phyloP scores from a whole-genome alignment of 805 yeast species.

The Candida morakotiae region DNA sequence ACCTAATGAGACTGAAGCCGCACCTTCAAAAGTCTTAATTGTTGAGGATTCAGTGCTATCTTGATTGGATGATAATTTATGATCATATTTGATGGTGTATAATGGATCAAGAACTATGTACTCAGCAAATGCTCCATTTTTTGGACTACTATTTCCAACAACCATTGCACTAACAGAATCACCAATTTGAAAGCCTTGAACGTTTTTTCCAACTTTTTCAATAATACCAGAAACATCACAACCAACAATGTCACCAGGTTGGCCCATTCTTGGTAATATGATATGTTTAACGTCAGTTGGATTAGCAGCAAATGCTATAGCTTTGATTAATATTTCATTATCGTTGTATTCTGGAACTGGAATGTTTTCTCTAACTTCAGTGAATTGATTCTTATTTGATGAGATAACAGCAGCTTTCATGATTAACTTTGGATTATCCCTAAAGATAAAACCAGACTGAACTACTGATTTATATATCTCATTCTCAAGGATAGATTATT shows the following conservation, averaged over 20 bases:
- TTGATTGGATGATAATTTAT: neutral
- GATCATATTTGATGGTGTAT: constrained; percentile 27
- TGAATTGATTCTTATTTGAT: constrained; percentile 1
- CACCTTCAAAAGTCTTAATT: constrained; percentile 47
- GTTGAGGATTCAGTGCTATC: constrained; percentile 35
- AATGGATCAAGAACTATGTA: constrained; percentile 40
- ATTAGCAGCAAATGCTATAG: constrained; percentile 54
- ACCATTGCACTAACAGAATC: constrained; percentile 53
- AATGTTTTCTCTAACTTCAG: neutral
- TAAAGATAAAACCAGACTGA: no score
- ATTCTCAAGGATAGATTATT: no score
- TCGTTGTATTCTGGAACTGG: neutral
- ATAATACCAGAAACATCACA: constrained; percentile 60
- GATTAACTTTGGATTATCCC: no score
- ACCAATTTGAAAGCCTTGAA: constrained; percentile 38
- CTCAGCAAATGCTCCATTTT: constrained; percentile 59
- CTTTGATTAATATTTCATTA: constrained; percentile 29
- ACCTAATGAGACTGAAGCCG: constrained; percentile 48
- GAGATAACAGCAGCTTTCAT: constrained; percentile 1
- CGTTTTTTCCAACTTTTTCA: constrained; percentile 47
- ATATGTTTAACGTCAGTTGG: constrained; percentile 72
- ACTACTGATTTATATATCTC: no score
- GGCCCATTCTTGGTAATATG: constrained; percentile 32
- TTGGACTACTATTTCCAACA: constrained; percentile 46
- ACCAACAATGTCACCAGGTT: constrained; percentile 48